Evolutionary conservation across 2,329 filamentous ascomycete species (phyloP).

Genomic region (Colletotrichum magnum): DNA sequence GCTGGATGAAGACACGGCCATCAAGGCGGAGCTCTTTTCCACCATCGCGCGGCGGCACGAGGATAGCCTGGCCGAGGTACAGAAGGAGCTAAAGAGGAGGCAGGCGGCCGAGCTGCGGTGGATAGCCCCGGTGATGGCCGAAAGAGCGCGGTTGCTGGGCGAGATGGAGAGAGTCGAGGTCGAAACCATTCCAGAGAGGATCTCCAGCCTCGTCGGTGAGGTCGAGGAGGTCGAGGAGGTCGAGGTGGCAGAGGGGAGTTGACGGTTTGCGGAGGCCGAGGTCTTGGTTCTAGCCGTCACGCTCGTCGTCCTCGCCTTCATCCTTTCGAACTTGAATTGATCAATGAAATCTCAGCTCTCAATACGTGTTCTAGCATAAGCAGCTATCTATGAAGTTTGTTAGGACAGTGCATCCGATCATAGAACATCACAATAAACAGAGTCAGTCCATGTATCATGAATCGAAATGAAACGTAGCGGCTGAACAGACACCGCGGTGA

Average conservation of each 20-base stretch:
- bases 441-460: no score
- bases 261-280: conserved; percentile 3
- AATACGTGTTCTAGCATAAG: no score
- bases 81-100: conserved; percentile 50
- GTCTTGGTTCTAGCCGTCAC: conserved; percentile 10
- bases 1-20: conserved; percentile 56
- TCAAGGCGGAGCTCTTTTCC: conserved; percentile 60
- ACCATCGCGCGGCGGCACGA: conserved; percentile 51
- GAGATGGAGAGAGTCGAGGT: conserved; percentile 60
- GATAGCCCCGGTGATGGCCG: conserved; percentile 60
- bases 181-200: conserved; percentile 48
- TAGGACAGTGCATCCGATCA: no score
- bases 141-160: conserved; percentile 59
- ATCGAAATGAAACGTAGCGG: no score
- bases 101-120: conserved; percentile 62
- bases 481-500: no score
- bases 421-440: no score
- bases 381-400: no score
- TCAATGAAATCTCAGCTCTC: no score
- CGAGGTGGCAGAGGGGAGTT: background rate
- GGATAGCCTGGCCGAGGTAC: conserved; percentile 46
- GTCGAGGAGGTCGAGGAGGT: background rate
- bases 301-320: conserved; percentile 4
- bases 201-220: conserved; percentile 3
- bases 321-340: background rate